A percentile compares a stretch with the other conserved stretches of the same genome.
Evolutionary conservation across 2,329 filamentous ascomycete genomes (phyloP).

Genomic region (Dothistroma septosporum): DNA sequence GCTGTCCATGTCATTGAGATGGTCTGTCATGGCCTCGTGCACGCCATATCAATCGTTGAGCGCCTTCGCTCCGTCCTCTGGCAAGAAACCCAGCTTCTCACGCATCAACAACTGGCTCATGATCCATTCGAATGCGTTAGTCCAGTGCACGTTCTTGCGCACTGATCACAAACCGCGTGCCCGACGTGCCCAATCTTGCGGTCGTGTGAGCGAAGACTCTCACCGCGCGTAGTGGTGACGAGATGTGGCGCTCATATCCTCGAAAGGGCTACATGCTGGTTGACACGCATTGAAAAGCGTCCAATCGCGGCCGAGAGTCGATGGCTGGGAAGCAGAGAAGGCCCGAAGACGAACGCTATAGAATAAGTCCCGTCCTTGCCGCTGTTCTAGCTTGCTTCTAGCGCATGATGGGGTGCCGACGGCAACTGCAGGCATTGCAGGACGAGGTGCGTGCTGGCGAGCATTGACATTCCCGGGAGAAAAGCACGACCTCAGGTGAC

Average conservation of each 20-base stretch:
- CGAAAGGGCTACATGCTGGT: not conserved
- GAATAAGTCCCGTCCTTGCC: not conserved
- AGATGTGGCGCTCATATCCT: conserved; percentile 2
- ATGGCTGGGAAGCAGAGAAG: not conserved
- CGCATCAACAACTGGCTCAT: not conserved
- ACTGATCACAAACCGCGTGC: not conserved
- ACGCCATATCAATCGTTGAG: conserved; percentile 1
- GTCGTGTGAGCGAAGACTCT: conserved; percentile 1
- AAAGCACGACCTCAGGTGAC: not conserved
- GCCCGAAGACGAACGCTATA: not conserved
- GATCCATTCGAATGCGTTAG: not conserved
- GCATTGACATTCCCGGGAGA: not conserved
- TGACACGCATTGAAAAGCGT: not conserved
- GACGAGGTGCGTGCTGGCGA: not conserved
- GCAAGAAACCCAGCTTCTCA: not conserved
- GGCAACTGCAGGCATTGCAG: conserved; percentile 1
- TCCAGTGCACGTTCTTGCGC: conserved; percentile 1
- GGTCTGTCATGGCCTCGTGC: not conserved
- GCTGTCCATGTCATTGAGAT: not conserved
- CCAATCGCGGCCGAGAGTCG: not conserved
- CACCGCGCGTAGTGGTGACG: not conserved
- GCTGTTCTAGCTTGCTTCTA: not conserved
- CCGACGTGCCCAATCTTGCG: not conserved
- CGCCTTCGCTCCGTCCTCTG: not conserved
- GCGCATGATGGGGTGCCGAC: not conserved